These are phyloP conservation scores for Phytophthora sansomeana DNA, from an alignment of 352 stramenopile genomes.

Conservation along the genomic window DNA sequence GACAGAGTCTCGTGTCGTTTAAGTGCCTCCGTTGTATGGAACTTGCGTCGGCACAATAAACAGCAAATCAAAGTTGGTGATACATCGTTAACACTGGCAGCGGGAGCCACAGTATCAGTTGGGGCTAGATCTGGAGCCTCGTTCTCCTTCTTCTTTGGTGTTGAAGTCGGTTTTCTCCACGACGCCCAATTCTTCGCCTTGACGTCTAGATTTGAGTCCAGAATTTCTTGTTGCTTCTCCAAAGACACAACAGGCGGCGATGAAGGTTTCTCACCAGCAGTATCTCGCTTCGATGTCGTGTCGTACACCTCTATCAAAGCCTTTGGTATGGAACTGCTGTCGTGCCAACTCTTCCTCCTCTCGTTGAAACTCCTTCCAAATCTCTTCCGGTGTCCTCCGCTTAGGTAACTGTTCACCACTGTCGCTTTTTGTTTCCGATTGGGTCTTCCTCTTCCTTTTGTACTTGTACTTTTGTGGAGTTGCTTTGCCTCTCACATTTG, in stretches of 20 bases:
- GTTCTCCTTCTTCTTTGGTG: background rate
- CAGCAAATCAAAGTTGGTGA: conserved; percentile 48
- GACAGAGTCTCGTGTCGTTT: conserved; percentile 64
- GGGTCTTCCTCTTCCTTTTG: conserved; percentile 30
- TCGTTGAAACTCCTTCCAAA: conserved; percentile 71
- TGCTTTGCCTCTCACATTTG: conserved; percentile 5
- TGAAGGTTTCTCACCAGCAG: background rate
- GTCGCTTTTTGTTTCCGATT: background rate
- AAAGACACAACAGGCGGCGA: conserved; percentile 2
- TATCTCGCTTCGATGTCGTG: background rate
- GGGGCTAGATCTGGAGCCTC: background rate
- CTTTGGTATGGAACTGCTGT: conserved; percentile 61
- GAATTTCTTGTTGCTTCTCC: conserved; percentile 39
- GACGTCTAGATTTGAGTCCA: conserved; percentile 46
- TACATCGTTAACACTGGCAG: background rate
- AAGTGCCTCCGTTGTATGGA: conserved; percentile 50
- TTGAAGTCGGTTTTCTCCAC: conserved; percentile 41
- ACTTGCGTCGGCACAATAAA: conserved; percentile 77
- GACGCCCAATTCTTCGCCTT: conserved; percentile 50
- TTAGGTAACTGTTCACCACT: conserved; percentile 10
- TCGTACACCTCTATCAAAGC: conserved; percentile 73
- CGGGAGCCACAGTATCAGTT: background rate
- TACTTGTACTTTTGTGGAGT: conserved; percentile 28
- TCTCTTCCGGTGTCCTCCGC: conserved; percentile 64
- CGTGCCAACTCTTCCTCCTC: conserved; percentile 76